These are phyloP conservation scores for Trypanosoma rangeli DNA, from an alignment of 208 protist genomes.

Conservation along the genomic window DNA sequence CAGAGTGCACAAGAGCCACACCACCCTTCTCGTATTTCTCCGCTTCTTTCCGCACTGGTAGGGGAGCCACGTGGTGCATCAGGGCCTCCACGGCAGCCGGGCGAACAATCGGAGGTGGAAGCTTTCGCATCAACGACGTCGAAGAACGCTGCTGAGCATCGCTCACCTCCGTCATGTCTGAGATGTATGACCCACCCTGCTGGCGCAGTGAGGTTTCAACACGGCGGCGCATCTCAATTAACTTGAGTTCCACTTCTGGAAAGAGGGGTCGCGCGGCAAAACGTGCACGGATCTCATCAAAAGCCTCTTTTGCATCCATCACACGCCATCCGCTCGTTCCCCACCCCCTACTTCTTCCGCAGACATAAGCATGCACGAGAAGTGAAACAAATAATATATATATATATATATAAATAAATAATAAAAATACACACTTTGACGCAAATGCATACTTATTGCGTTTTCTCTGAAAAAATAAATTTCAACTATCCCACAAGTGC, in stretches of 20 bases:
- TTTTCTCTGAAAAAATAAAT: not conserved
- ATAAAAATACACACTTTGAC: not conserved
- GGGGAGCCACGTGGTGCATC: not conserved
- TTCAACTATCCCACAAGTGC: not conserved
- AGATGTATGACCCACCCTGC: not conserved
- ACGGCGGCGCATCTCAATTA: not conserved
- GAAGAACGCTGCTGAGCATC: not conserved
- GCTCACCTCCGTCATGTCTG: not conserved
- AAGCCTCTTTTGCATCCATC: slow-evolving; percentile 14
- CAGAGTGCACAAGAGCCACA: not conserved
- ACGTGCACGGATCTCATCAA: slow-evolving; percentile 22
- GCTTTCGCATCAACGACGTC: not conserved
- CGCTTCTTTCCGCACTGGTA: not conserved
- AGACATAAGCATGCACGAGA: not conserved
- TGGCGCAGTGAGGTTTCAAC: not conserved
- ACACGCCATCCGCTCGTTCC: not conserved
- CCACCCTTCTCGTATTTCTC: not conserved
- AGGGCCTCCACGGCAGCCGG: slow-evolving; percentile 14
- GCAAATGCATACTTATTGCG: too few relatives aligned
- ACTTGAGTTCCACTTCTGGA: slow-evolving; percentile 8
- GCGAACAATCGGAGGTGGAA: slow-evolving; percentile 18
- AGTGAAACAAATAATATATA: slow-evolving; percentile 1
- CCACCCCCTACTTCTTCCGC: too few relatives aligned
- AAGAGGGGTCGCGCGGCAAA: slow-evolving; percentile 13
- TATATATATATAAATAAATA: not conserved